These are phyloP conservation scores for Bipolaris cookei DNA, from an alignment of 2,329 filamentous ascomycete genomes.

Conservation along the genomic window DNA sequence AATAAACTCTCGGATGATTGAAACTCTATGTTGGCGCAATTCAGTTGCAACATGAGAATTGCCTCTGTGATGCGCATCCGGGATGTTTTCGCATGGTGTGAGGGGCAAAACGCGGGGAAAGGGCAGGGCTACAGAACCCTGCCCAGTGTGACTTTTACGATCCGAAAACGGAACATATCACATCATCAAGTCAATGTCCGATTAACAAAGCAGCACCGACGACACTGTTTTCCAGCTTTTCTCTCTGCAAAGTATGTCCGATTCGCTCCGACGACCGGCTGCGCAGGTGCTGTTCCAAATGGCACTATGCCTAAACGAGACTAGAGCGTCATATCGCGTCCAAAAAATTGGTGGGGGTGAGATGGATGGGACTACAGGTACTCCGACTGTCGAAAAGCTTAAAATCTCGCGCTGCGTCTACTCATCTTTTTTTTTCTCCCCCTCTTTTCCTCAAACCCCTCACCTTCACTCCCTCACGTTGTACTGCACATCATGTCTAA, in stretches of 20 bases:
- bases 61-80: conserved; percentile 9
- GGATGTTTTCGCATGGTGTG: conserved; percentile 17
- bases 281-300: conserved; percentile 7
- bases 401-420: conserved; percentile 8
- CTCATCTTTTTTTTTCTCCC: conserved; percentile 4
- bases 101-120: conserved; percentile 22
- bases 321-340: conserved; percentile 30
- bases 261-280: conserved; percentile 37
- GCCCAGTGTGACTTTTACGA: conserved; percentile 3
- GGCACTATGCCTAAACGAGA: conserved; percentile 25
- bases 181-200: not conserved
- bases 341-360: conserved; percentile 33
- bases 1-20: not conserved
- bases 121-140: conserved; percentile 2
- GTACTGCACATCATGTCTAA: conserved; percentile 44
- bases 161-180: conserved; percentile 6
- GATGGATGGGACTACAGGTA: conserved; percentile 8
- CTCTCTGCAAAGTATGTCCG: not conserved
- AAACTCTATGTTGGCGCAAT: not conserved
- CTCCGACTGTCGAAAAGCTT: conserved; percentile 18
- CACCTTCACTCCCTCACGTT: conserved; percentile 14
- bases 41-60: not conserved
- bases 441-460: not conserved
- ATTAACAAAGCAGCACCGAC: not conserved
- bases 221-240: not conserved